Conservation (phyloP, 345 rosid genomes). For the Aurinia saxatilis region DNA sequence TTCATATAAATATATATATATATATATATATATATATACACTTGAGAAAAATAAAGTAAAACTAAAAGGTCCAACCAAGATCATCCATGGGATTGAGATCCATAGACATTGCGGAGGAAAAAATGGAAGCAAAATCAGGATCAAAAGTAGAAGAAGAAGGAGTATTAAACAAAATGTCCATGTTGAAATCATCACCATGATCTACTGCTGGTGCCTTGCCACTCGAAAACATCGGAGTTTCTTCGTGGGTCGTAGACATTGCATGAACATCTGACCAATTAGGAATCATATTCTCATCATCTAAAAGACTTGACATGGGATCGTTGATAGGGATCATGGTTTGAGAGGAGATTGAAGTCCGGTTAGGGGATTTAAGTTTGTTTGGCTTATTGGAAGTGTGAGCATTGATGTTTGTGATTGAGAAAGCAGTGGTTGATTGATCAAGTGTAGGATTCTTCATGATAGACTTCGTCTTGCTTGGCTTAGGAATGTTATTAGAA, state of each 20-base stretch:
- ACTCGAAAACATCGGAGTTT: slow-evolving; percentile 19
- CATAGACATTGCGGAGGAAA: slow-evolving; percentile 25
- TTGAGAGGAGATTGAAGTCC: background rate
- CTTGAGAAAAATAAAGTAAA: slow-evolving; percentile 5
- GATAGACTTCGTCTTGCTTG: slow-evolving; percentile 7
- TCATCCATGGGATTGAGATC: slow-evolving; percentile 33
- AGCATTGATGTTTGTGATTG: slow-evolving; percentile 25
- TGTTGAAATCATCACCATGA: slow-evolving; percentile 14
- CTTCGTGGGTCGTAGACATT: slow-evolving; percentile 10
- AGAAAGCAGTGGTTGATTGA: slow-evolving; percentile 15
- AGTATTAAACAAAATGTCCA: slow-evolving; percentile 26
- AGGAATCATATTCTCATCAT: slow-evolving; percentile 17
- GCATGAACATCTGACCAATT: slow-evolving; percentile 24
- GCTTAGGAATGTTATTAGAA: background rate
- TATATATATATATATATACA: slow-evolving; percentile 12
- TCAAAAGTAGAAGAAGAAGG: slow-evolving; percentile 27
- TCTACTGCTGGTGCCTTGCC: slow-evolving; percentile 12
- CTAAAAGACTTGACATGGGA: slow-evolving; percentile 16
- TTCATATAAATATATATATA: background rate
- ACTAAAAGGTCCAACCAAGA: slow-evolving; percentile 31
- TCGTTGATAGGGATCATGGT: slow-evolving; percentile 7
- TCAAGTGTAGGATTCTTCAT: slow-evolving; percentile 19
- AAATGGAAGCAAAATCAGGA: slow-evolving; percentile 29
- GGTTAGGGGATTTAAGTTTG: slow-evolving; percentile 18
- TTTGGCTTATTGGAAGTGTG: slow-evolving; percentile 17